These are phyloP conservation scores for Orobanche coerulescens DNA, from an alignment of 257 asterid genomes.

Conservation along the genomic window DNA sequence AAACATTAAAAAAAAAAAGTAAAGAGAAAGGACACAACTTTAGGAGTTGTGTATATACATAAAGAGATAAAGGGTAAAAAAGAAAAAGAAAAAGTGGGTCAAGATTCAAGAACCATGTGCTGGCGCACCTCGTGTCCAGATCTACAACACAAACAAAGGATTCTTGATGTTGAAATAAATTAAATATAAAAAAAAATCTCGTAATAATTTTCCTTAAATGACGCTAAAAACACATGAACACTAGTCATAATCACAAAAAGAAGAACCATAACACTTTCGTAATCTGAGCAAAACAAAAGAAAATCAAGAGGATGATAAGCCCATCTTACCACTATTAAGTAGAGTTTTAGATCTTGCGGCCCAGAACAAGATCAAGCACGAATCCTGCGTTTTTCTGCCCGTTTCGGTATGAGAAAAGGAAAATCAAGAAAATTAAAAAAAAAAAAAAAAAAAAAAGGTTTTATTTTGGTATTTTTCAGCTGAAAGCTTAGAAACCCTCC, in stretches of 20 bases:
- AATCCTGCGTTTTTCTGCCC: neutral
- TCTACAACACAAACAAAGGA: conserved; percentile 32
- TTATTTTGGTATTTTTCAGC: conserved; percentile 8
- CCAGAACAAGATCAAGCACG: conserved; percentile 7
- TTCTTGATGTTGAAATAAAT: conserved; percentile 28
- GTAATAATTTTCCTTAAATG: conserved; percentile 36
- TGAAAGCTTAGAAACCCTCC: conserved; percentile 9
- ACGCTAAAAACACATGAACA: conserved; percentile 46
- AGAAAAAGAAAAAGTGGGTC: conserved; percentile 24
- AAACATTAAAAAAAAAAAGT: conserved; percentile 16
- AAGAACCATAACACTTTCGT: conserved; percentile 30
- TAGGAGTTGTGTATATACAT: too few species aligned
- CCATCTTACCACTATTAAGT: neutral
- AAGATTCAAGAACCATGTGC: conserved; percentile 55
- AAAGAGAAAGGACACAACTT: conserved; percentile 19
- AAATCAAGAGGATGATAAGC: conserved; percentile 19
- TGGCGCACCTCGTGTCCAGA: conserved; percentile 38
- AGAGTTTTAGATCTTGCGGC: conserved; percentile 22
- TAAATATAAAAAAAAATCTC: conserved; percentile 25
- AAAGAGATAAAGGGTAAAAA: neutral
- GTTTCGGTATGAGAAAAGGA: neutral
- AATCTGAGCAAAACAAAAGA: conserved; percentile 16
- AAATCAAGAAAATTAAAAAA: neutral
- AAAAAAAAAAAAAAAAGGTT: neutral
- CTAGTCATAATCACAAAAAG: conserved; percentile 33